Evolutionary conservation across 2,329 filamentous ascomycete species (phyloP), one percentile per base, ranked within the genome.

Genomic region (Colletotrichum sansevieriae): DNA sequence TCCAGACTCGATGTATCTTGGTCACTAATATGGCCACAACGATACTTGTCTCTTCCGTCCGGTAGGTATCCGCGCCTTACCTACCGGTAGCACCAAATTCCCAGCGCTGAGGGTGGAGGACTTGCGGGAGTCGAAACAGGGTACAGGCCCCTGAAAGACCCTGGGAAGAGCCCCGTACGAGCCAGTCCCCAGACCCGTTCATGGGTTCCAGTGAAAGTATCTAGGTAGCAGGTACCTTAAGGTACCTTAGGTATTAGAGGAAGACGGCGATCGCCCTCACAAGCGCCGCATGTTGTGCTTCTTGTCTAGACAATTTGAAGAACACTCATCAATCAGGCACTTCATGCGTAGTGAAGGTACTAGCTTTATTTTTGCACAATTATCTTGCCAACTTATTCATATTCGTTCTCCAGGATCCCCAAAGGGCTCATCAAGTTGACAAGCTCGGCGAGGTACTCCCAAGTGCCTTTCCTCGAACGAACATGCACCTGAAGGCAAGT

Each of bases 61-160:
- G 3, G 25, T 25, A 25, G 25, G 22, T 22, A 22, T 22, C 5
- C 25, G 25, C 7, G 22, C 22, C 22, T 22, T 22, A 22, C 22
- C 7, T 29, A 29, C 29, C 9, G 29, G 29, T 7, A 29, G 29
- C 7, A 29, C 29, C 29, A 29, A 29, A 29, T 29, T 29, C 29
- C 29, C 29, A 29, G 29, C 29, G 37, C 37, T 39, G 37, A 15
- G 37, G 4, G 11, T 25, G 4, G 25, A 25, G 25, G 10, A 4
- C 37, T 13, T 46, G 18, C 43, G 49, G 59, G 49, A 44, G 37
- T 44, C 47, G 22, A 62, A 44, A 62, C 59, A 55, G 59, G 59
- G 49, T 46, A 46, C 39, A 55, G 58, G 58, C 46, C 58, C 35
- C 41, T n/a, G 33, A 60, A 29, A n/a, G 20, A 43, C 22, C 58